phyloP scores from a whole-genome alignment of 2,329 filamentous ascomycete genomes.

The Rutstroemia sydowiana region DNA sequence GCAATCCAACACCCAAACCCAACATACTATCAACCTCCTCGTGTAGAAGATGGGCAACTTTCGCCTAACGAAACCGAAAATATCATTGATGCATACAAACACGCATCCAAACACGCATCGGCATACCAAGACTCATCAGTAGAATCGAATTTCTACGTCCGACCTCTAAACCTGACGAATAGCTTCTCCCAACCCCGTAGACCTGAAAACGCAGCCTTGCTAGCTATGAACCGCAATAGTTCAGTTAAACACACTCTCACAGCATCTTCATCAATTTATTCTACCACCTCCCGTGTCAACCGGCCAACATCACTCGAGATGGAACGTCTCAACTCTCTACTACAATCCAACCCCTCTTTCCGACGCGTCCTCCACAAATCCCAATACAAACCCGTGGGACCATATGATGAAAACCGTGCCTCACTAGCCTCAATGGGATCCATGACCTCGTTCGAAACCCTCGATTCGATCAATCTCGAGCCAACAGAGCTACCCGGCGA shows the following conservation, averaged over 20 bases:
- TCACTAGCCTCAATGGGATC: constrained; percentile 11
- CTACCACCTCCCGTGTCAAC: neutral
- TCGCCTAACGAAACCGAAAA: constrained; percentile 6
- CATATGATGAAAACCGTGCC: constrained; percentile 20
- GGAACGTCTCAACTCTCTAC: constrained; percentile 1
- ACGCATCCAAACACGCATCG: too few relatives aligned
- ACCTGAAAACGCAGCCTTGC: constrained; percentile 1
- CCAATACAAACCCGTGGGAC: constrained; percentile 17
- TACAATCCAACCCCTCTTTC: constrained; percentile 9
- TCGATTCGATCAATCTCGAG: constrained; percentile 10
- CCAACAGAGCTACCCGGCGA: constrained; percentile 3
- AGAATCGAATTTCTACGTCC: constrained; percentile 4
- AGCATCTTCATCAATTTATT: constrained; percentile 2
- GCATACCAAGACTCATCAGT: neutral
- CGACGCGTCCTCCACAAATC: constrained; percentile 4
- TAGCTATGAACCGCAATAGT: neutral
- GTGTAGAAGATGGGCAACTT: neutral
- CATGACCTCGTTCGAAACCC: constrained; percentile 17
- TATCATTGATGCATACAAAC: constrained; percentile 5
- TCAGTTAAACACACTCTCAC: constrained; percentile 1
- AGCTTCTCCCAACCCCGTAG: constrained; percentile 8
- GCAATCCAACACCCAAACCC: neutral
- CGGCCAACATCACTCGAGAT: constrained; percentile 3
- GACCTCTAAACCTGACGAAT: constrained; percentile 7
- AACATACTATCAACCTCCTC: neutral